A percentile compares a stretch with the other conserved stretches of the same genome.
These are phyloP conservation scores for Corymbia calophylla DNA, from an alignment of 441 rosid genomes.

Conservation along the genomic window DNA sequence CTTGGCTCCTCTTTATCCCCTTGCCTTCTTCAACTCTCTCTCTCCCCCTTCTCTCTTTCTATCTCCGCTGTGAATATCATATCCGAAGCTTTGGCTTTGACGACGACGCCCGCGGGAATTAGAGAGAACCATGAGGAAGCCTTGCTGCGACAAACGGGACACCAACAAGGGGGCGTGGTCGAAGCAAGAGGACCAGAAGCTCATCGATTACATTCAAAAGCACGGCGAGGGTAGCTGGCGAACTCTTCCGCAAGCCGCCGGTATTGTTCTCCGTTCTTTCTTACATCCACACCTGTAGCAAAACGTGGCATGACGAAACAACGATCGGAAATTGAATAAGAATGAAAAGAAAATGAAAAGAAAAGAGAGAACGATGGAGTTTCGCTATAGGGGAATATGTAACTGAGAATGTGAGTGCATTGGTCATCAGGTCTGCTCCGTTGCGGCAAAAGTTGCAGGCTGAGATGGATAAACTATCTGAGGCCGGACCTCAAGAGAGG, in stretches of 20 bases:
- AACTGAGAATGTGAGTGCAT: background rate
- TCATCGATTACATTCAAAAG: background rate
- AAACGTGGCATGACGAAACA: background rate
- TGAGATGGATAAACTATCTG: background rate
- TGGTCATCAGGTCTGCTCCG: background rate
- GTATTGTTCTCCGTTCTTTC: background rate
- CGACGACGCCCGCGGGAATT: background rate
- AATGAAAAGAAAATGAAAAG: background rate
- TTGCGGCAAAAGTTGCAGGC: background rate
- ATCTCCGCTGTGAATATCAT: background rate
- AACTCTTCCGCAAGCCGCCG: background rate
- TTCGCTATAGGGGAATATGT: background rate
- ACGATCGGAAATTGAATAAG: background rate
- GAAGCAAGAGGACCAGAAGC: background rate
- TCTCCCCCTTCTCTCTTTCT: background rate
- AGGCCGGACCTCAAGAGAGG: constrained; percentile 1
- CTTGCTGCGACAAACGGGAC: background rate
- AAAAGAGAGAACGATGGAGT: background rate
- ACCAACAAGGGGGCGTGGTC: constrained; percentile 1
- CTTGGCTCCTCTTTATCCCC: background rate
- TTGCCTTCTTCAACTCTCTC: background rate
- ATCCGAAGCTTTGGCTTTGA: background rate
- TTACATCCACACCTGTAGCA: background rate
- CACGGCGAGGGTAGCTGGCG: constrained; percentile 1
- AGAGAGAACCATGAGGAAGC: background rate